phyloP scores from a whole-genome alignment of 1,284 basidiomycete genomes.

The Hymenochaete sp. region DNA sequence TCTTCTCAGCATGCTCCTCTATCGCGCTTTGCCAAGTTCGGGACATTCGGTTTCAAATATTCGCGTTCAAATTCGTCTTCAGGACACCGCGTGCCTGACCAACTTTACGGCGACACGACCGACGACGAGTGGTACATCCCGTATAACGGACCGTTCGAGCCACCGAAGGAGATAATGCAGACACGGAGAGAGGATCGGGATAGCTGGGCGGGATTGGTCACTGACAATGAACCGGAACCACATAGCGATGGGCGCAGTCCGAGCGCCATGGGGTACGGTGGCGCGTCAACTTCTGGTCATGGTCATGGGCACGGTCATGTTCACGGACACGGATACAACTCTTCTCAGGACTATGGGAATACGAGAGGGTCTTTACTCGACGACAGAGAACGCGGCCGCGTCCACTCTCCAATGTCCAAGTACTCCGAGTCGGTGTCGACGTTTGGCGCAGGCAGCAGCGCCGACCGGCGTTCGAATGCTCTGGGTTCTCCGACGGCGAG shows the following conservation, averaged over 20 bases:
- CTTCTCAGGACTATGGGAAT: background rate
- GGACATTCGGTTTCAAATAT: conserved; percentile 11
- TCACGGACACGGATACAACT: conserved; percentile 1
- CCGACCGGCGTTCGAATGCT: background rate
- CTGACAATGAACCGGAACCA: conserved; percentile 1
- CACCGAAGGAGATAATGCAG: conserved; percentile 30
- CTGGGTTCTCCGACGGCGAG: conserved; percentile 4
- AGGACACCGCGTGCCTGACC: conserved; percentile 1
- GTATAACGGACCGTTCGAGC: conserved; percentile 54
- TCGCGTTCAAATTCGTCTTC: no score
- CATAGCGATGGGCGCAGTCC: conserved; percentile 8
- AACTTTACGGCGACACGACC: conserved; percentile 20
- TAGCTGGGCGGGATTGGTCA: conserved; percentile 10
- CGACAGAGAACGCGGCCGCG: conserved; percentile 5
- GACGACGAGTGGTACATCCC: conserved; percentile 55
- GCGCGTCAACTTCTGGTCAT: conserved; percentile 8
- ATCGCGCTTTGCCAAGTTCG: conserved; percentile 14
- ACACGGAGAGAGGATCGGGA: conserved; percentile 28
- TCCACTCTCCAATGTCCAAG: conserved; percentile 6
- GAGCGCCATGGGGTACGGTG: conserved; percentile 3
- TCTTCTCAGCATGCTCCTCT: conserved; percentile 10
- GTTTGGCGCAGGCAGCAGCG: background rate
- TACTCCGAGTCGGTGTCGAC: conserved; percentile 12
- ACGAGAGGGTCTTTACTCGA: no score
- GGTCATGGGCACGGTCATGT: conserved; percentile 1